Base-by-base conservation (phyloP, 176 grass and related monocot genomes). In the Carex littledalei region DNA sequence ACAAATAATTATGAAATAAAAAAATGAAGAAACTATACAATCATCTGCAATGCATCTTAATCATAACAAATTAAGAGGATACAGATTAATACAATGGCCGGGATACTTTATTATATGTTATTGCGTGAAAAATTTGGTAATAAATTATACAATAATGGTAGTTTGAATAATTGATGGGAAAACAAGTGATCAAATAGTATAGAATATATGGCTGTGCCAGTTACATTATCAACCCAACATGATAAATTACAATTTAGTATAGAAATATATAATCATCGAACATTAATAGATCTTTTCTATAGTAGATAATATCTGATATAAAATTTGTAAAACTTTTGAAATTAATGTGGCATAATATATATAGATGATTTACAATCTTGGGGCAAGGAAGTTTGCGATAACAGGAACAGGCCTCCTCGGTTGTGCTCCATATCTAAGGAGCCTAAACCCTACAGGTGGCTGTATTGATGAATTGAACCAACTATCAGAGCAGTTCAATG, bases 331-430 rank as follows among this genome's bases (percentile, higher is more conserved):
- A 63, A 10, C 9, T 26, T 63, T 12, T 63, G 6, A 29, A 70
- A 9, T 39, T 43, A 70, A 8, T n/a, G 8, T 70, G 2, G 1
- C 7, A 70, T 70, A 41, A 70, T 70, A 39, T 35, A 35, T 35
- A 35, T 47, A 86, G 85, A 55, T 37, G 4, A 13, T 86, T 41
- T 86, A 86, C 76, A 79, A 86, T 45, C 45, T 72, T 0, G 88
- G 88, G 31, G 85, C 72, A 70, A 74, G 88, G 67, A 90, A 87
- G 34, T 87, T 90, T 29, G 83, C 79, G 8, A 82, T 90, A 3
- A 1, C 53, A 4, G 85, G 88, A 5, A 49, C 80, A 0, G 16
- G 53, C 6, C n/a, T 8, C 0, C 1, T 87, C 10, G 88, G 88
- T 20, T 90, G 88, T 69, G 8, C 73, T 32, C 88, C 88, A 22